Evolutionary conservation across 345 rosid genomes (phyloP).

Genomic region (Viola odorata): DNA sequence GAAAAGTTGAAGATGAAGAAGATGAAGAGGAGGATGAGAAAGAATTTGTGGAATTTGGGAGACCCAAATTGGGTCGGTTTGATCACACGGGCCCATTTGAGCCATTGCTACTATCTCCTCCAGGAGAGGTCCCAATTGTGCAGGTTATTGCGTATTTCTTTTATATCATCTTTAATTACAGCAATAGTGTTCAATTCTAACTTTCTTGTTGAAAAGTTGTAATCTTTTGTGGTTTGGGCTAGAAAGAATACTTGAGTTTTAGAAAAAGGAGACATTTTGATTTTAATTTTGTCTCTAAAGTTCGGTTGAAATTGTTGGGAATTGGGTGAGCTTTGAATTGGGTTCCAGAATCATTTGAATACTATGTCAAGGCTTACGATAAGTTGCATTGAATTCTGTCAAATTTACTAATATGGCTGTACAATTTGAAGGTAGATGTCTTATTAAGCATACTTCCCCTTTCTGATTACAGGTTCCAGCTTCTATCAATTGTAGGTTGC

Average conservation of each 20-base stretch:
- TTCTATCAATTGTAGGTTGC: slow-evolving; percentile 81
- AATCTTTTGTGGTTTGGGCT: not conserved
- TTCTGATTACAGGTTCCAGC: slow-evolving; percentile 60
- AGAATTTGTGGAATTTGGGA: slow-evolving; percentile 38
- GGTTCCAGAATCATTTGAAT: too few relatives aligned
- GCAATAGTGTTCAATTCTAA: not conserved
- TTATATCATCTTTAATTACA: not conserved
- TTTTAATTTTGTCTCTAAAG: not conserved
- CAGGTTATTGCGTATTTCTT: slow-evolving; percentile 38
- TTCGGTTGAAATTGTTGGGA: not conserved
- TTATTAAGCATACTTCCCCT: too few relatives aligned
- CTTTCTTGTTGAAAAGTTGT: not conserved
- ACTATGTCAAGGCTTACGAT: too few relatives aligned
- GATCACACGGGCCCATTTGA: slow-evolving; percentile 75
- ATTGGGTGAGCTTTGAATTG: not conserved
- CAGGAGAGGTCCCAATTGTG: slow-evolving; percentile 49
- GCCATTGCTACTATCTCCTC: slow-evolving; percentile 56
- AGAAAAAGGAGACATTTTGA: too few relatives aligned
- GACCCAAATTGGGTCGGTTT: slow-evolving; percentile 53
- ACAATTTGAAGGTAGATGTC: too few relatives aligned
- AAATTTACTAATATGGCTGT: too few relatives aligned
- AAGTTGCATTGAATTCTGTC: too few relatives aligned
- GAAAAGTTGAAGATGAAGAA: slow-evolving; percentile 20
- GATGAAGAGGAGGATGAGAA: slow-evolving; percentile 31
- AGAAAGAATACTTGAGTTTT: not conserved